Conservation (phyloP, 192 early-diverging fungal species). For the Lobosporangium transversale region DNA sequence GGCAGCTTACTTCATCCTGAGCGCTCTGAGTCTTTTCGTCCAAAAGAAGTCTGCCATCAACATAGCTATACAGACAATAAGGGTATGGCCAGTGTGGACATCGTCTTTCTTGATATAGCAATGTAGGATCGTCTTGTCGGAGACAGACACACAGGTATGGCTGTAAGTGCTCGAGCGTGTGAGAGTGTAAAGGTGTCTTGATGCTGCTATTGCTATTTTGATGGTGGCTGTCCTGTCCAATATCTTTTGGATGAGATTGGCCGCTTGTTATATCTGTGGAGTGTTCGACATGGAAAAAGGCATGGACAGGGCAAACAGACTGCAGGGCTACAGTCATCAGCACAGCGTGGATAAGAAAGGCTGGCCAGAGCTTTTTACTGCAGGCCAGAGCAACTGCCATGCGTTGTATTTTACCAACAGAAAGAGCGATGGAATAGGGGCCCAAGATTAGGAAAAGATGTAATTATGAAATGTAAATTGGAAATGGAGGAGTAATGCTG, state of each 20-base stretch:
- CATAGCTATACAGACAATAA: constrained; percentile 7
- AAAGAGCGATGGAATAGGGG: background rate
- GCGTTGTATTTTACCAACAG: background rate
- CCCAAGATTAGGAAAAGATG: background rate
- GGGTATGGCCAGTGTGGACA: constrained; percentile 4
- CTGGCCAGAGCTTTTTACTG: constrained; percentile 25
- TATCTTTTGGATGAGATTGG: too few species aligned
- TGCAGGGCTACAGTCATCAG: constrained; percentile 3
- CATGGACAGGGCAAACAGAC: constrained; percentile 1
- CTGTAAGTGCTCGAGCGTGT: too few species aligned
- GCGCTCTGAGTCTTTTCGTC: too few species aligned
- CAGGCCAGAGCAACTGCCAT: constrained; percentile 30
- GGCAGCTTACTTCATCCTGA: too few species aligned
- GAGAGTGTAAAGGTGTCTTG: too few species aligned
- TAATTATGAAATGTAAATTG: too few species aligned
- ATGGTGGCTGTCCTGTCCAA: too few species aligned
- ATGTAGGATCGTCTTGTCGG: background rate
- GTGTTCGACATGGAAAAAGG: constrained; percentile 20
- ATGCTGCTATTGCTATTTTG: too few species aligned
- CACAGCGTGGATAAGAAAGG: constrained; percentile 18
- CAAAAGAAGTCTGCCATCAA: background rate
- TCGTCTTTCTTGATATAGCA: constrained; percentile 3
- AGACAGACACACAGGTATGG: background rate
- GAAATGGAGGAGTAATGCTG: too few species aligned
- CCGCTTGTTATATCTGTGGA: background rate